Evolutionary conservation across 2,329 filamentous ascomycete species (phyloP).

Genomic region (Ophiosphaerella herpotricha): DNA sequence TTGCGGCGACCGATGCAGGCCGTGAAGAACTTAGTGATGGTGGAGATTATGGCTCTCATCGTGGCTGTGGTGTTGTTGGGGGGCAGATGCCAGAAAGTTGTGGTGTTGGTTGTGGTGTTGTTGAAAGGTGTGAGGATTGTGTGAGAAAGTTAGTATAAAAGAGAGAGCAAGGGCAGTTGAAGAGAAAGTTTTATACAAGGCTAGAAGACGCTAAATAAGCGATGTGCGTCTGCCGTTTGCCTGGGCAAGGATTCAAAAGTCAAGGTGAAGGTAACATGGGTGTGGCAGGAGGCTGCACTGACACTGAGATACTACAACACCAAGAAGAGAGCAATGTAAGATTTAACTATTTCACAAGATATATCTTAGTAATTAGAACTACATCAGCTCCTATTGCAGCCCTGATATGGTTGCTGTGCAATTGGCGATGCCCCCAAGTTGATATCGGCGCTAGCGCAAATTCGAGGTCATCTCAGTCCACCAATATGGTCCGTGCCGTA

Average conservation of each 20-base stretch:
- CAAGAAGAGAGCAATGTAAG: slow-evolving; percentile 1
- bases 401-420: background rate
- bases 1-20: background rate
- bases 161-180: background rate
- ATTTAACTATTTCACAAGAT: background rate
- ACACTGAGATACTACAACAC: slow-evolving; percentile 13
- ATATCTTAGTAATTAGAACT: background rate
- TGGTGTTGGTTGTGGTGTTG: too few relatives aligned
- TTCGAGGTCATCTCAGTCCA: background rate
- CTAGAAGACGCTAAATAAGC: background rate
- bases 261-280: slow-evolving; percentile 1
- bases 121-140: background rate
- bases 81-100: background rate
- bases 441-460: slow-evolving; percentile 8
- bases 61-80: background rate
- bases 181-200: background rate
- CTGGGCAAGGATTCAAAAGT: background rate
- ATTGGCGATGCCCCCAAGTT: background rate
- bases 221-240: background rate
- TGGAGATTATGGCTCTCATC: background rate
- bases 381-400: background rate
- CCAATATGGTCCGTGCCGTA: slow-evolving; percentile 1
- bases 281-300: background rate
- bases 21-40: background rate
- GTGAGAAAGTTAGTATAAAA: background rate